Evolutionary conservation across 176 grass and related monocot genomes (phyloP).

Genomic region (Ampelocalamus luodianensis): DNA sequence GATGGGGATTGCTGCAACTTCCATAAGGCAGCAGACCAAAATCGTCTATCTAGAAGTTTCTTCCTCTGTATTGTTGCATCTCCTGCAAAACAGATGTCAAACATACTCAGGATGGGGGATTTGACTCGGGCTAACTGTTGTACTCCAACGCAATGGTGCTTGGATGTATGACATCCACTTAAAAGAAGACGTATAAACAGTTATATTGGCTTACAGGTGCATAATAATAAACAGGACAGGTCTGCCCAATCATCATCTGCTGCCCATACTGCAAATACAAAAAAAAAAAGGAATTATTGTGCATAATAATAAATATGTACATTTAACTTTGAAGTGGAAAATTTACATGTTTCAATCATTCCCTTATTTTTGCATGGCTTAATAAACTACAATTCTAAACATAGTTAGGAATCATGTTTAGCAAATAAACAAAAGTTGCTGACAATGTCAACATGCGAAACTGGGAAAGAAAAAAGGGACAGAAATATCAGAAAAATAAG

Average conservation of each 20-base stretch:
- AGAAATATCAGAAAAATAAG: not conserved
- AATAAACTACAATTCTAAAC: not conserved
- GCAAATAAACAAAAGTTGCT: not conserved
- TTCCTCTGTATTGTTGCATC: slow-evolving; percentile 66
- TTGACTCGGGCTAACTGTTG: not conserved
- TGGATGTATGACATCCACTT: not conserved
- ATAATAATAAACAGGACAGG: slow-evolving; percentile 70
- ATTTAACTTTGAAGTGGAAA: not conserved
- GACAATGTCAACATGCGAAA: not conserved
- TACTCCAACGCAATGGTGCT: not conserved
- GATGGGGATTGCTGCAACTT: slow-evolving; percentile 10
- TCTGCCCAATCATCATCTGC: slow-evolving; percentile 70
- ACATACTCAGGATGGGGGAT: not conserved
- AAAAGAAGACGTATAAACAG: not conserved
- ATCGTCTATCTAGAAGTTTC: slow-evolving; percentile 57
- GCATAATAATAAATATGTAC: not conserved
- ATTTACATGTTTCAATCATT: not conserved
- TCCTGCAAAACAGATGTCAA: slow-evolving; percentile 39
- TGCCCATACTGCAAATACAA: slow-evolving; percentile 66
- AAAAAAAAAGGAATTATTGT: not conserved
- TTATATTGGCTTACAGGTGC: slow-evolving; percentile 51
- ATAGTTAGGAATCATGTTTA: not conserved
- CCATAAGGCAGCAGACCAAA: slow-evolving; percentile 34
- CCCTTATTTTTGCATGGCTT: not conserved
- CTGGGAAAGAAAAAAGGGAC: not conserved